These are phyloP conservation scores for Hymenoscyphus scutula DNA, from an alignment of 2,329 filamentous ascomycete species.

Conservation along the genomic window DNA sequence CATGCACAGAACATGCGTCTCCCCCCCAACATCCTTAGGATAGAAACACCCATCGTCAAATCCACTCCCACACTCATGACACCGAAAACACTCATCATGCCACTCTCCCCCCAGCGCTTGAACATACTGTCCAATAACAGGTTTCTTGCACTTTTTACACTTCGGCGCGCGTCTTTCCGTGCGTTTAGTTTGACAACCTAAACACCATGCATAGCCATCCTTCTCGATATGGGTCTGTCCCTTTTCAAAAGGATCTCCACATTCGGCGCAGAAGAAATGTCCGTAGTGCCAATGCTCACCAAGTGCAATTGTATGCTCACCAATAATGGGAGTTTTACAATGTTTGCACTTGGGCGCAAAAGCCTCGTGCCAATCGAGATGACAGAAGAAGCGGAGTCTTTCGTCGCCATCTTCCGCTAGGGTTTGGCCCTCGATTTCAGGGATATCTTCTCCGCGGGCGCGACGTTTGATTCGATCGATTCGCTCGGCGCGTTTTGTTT, in stretches of 20 bases:
- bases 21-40: slow-evolving; percentile 52
- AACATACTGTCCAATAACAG: slow-evolving; percentile 87
- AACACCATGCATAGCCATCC: slow-evolving; percentile 96
- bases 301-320: slow-evolving; percentile 89
- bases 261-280: slow-evolving; percentile 99
- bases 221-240: slow-evolving; percentile 80
- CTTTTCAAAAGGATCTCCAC: slow-evolving; percentile 86
- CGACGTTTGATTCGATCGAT: slow-evolving; percentile 71
- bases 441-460: slow-evolving; percentile 54
- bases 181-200: slow-evolving; percentile 86
- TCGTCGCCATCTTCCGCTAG: slow-evolving; percentile 71
- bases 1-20: slow-evolving; percentile 58
- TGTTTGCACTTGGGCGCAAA: slow-evolving; percentile 92
- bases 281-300: slow-evolving; percentile 96
- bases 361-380: slow-evolving; percentile 96
- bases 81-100: slow-evolving; percentile 91
- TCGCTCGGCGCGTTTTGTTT: slow-evolving; percentile 66
- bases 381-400: slow-evolving; percentile 85
- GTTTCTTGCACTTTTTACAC: slow-evolving; percentile 78
- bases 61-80: slow-evolving; percentile 58
- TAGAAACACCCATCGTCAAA: slow-evolving; percentile 67
- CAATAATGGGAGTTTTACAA: slow-evolving; percentile 94
- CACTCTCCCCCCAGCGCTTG: slow-evolving; percentile 87
- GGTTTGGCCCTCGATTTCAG: slow-evolving; percentile 62
- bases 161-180: slow-evolving; percentile 86